Percentiles rank a stretch among this genome's conserved stretches.
Conservation (phyloP, 345 rosid species). For the Heritiera littoralis region DNA sequence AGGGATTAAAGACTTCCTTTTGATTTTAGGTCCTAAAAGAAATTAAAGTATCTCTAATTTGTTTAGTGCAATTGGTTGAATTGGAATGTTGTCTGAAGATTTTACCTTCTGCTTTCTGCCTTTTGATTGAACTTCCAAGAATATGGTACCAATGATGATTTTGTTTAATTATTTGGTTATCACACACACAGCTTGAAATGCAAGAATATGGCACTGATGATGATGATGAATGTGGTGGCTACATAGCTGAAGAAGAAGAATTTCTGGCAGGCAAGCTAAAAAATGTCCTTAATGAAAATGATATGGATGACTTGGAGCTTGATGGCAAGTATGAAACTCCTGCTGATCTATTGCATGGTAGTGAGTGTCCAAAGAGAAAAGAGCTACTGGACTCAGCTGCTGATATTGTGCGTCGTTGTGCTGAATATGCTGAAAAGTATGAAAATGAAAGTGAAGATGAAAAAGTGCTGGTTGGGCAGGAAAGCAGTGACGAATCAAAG, state of each 20-base stretch:
- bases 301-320: slow-evolving; percentile 45
- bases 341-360: slow-evolving; percentile 56
- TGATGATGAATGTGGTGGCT: slow-evolving; percentile 39
- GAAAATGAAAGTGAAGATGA: slow-evolving; percentile 60
- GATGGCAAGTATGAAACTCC: slow-evolving; percentile 64
- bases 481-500: slow-evolving; percentile 78
- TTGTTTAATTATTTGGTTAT: not conserved
- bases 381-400: slow-evolving; percentile 53
- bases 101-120: not conserved
- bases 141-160: not conserved
- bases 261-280: slow-evolving; percentile 48
- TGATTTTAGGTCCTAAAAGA: not conserved
- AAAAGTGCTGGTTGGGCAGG: slow-evolving; percentile 48
- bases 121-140: not conserved
- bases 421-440: slow-evolving; percentile 64
- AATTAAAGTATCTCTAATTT: not conserved
- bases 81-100: not conserved
- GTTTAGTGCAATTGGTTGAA: not conserved
- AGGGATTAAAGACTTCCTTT: not conserved
- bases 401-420: slow-evolving; percentile 51
- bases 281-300: slow-evolving; percentile 41
- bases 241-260: slow-evolving; percentile 43
- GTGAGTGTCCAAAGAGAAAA: slow-evolving; percentile 42
- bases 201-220: slow-evolving; percentile 75
- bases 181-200: slow-evolving; percentile 49